A percentile compares a stretch with the other conserved stretches of the same genome.
Conservation (phyloP, 192 early-diverging fungal species). For the Kickxella alabastrina region DNA sequence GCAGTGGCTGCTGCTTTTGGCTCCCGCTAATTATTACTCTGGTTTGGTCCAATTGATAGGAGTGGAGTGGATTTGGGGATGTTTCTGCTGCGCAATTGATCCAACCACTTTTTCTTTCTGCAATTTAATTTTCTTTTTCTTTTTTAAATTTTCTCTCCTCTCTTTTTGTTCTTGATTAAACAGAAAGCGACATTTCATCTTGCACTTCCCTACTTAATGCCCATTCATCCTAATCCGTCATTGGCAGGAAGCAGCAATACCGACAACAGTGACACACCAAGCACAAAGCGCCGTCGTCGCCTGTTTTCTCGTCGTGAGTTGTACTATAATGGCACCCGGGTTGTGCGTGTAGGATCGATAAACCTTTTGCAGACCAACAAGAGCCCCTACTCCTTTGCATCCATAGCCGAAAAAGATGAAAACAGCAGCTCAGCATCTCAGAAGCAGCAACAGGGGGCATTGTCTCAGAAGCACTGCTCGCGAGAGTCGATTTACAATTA, state of each 20-base stretch:
- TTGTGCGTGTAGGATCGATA: constrained; percentile 32
- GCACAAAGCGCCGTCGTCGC: constrained; percentile 10
- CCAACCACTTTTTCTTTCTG: too few relatives aligned
- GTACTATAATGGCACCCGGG: constrained; percentile 19
- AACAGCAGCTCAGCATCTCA: not conserved
- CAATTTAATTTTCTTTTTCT: not conserved
- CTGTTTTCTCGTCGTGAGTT: constrained; percentile 35
- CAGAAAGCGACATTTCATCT: not conserved
- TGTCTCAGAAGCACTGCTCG: not conserved
- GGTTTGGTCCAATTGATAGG: not conserved
- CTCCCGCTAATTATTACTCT: constrained; percentile 1
- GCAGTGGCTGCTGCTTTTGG: constrained; percentile 28
- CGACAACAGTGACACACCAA: not conserved
- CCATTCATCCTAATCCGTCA: not conserved
- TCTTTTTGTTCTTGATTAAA: not conserved
- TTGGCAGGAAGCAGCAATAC: too few relatives aligned
- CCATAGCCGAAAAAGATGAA: not conserved
- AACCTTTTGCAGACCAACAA: constrained; percentile 25
- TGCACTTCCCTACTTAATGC: not conserved
- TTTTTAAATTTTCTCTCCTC: not conserved
- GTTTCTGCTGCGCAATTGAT: not conserved
- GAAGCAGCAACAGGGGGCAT: not conserved
- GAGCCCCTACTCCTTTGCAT: constrained; percentile 24
- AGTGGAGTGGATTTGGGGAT: not conserved
- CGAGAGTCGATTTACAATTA: too few relatives aligned